Evolutionary conservation across 805 yeast genomes (phyloP), one percentile per base, ranked within the genome.

Genomic region (Candida maris): DNA sequence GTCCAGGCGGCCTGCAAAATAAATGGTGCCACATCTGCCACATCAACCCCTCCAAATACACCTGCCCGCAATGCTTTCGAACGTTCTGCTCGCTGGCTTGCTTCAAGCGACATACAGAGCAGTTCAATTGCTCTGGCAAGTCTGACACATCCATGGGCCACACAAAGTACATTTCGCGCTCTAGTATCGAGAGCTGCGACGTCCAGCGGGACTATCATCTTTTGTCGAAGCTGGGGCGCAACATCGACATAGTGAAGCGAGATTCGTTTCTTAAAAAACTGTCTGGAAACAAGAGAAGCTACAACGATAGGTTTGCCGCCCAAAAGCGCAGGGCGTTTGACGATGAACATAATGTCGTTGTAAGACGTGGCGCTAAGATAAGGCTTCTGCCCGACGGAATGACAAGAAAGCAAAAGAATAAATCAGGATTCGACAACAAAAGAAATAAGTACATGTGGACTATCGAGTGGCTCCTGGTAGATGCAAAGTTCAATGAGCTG

Each of bases 201-300:
- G 74, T 88, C 5, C 87, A 88, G 52, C 62, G 97, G 42, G 97
- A 89, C 56, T 89, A 87, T 57, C 82, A 85, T 53, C 85, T 85
- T 52, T 60, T 89, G 21, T 65, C 75, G 39, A 65, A 63, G 15
- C 49, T 85, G 37, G 79, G 79, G 32, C 62, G 97, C 29, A 58
- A 69, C 3, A 65, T 87, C 10, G 68, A 70, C n/a, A 56, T 85
- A 12, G 74, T 78, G 6, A 79, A 76, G 48, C 58, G 57, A 1
- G 91, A 81, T 51, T 49, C 62, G 5, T 70, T 64, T 39, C 73
- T 73, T 30, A 69, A 61, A 49, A 73, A 67, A 45, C 68, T 70
- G 16, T 58, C 72, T 19, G 16, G 35, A 15, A 27, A 41, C 34
- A 30, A 37, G 28, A 22, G 45, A 31, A 12, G 28, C 18, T 27